These are phyloP conservation scores for Vigna angularis DNA, from an alignment of 306 rosid genomes.

Conservation along the genomic window DNA sequence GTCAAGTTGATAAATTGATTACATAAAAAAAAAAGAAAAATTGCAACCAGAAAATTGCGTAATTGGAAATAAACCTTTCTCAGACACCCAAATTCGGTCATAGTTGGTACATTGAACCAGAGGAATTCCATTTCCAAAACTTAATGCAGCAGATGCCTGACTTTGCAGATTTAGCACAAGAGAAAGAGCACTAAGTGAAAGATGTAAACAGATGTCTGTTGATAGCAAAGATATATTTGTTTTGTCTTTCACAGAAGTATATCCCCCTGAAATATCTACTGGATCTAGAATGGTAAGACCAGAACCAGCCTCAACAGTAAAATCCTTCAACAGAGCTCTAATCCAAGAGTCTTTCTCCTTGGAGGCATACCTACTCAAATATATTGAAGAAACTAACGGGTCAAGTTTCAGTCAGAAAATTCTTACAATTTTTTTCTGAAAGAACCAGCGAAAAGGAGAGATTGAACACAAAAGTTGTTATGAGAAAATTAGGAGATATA, in stretches of 20 bases:
- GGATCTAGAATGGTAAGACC: conserved; percentile 94
- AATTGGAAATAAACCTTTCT: conserved; percentile 67
- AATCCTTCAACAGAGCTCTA: conserved; percentile 92
- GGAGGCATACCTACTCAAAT: conserved; percentile 84
- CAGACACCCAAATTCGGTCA: conserved; percentile 85
- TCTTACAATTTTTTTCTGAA: background rate
- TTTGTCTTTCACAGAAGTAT: conserved; percentile 93
- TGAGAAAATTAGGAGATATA: conserved; percentile 6
- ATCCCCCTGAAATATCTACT: conserved; percentile 96
- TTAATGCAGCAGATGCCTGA: conserved; percentile 83
- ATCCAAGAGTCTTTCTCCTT: conserved; percentile 96
- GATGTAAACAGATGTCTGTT: conserved; percentile 91
- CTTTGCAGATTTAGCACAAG: conserved; percentile 86
- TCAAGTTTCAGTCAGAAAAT: conserved; percentile 15
- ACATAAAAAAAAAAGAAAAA: conserved; percentile 24
- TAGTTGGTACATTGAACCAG: conserved; percentile 82
- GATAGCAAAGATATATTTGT: conserved; percentile 85
- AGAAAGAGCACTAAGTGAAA: conserved; percentile 86
- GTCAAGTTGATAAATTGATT: conserved; percentile 27
- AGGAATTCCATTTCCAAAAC: conserved; percentile 80
- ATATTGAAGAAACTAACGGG: conserved; percentile 33
- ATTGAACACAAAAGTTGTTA: background rate
- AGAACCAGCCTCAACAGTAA: conserved; percentile 94
- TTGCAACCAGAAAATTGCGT: background rate
- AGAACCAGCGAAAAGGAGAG: background rate